Evolutionary conservation across 2,329 filamentous ascomycete genomes (phyloP).

Genomic region (Sporothrix dimorphospora): DNA sequence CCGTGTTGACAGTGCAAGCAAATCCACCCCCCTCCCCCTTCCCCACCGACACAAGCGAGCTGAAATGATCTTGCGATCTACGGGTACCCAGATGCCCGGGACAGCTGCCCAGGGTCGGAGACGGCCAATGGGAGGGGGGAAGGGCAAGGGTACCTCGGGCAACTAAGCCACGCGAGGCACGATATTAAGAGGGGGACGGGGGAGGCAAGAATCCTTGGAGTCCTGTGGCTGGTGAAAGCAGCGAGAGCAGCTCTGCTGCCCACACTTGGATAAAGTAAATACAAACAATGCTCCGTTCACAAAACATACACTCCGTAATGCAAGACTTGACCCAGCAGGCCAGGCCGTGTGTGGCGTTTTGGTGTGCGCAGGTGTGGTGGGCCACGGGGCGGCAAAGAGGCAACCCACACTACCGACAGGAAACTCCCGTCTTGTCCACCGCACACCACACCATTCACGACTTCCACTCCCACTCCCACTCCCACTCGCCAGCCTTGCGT

Average conservation of each 20-base stretch:
- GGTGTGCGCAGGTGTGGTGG: not conserved
- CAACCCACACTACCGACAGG: constrained; percentile 18
- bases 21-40: not conserved
- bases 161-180: not conserved
- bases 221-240: constrained; percentile 11
- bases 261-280: not conserved
- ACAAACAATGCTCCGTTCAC: not conserved
- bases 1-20: not conserved
- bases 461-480: too few relatives aligned
- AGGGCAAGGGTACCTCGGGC: not conserved
- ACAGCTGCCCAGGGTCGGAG: not conserved
- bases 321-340: not conserved
- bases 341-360: constrained; percentile 8
- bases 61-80: constrained; percentile 27
- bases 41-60: constrained; percentile 20
- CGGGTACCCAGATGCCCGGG: constrained; percentile 15
- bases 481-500: not conserved
- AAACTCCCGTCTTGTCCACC: not conserved
- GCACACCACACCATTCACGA: not conserved
- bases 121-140: not conserved
- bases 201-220: not conserved
- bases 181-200: not conserved
- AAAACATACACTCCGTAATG: not conserved
- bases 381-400: not conserved
- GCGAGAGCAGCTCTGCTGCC: not conserved